phyloP scores from a whole-genome alignment of 805 yeast species.

The Kuraishia ogatae region DNA sequence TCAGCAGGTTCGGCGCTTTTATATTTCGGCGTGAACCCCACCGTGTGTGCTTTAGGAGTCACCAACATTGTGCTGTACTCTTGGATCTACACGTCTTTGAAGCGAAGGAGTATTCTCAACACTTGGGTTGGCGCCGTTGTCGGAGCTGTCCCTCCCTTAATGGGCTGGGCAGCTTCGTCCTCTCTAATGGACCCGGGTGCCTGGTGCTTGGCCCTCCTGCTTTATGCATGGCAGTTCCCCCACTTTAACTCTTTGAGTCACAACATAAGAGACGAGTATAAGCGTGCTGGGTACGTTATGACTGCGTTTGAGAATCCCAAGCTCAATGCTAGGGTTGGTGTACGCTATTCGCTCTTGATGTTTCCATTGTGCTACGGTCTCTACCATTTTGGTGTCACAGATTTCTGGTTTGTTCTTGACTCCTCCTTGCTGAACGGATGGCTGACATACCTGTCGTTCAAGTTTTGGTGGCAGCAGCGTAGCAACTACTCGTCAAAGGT shows the following conservation, averaged over 20 bases:
- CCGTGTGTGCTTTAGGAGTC: constrained; percentile 76
- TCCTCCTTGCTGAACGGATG: constrained; percentile 78
- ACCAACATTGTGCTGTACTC: constrained; percentile 76
- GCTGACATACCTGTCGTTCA: constrained; percentile 71
- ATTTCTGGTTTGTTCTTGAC: constrained; percentile 72
- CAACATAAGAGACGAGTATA: constrained; percentile 79
- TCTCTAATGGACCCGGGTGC: constrained; percentile 81
- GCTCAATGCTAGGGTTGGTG: constrained; percentile 86
- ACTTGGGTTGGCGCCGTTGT: constrained; percentile 99
- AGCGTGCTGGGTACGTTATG: constrained; percentile 95
- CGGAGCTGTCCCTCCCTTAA: constrained; percentile 95
- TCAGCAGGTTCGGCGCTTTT: constrained; percentile 59
- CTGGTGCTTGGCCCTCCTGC: constrained; percentile 83
- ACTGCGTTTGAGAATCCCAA: constrained; percentile 88
- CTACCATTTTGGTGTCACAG: constrained; percentile 73
- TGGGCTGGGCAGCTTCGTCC: constrained; percentile 98
- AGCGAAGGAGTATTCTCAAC: constrained; percentile 74
- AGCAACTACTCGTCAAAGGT: constrained; percentile 38
- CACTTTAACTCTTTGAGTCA: constrained; percentile 92
- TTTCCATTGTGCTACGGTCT: constrained; percentile 87
- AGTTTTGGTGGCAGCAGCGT: constrained; percentile 81
- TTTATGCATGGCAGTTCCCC: constrained; percentile 98
- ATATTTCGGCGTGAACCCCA: constrained; percentile 75
- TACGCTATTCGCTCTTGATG: constrained; percentile 86
- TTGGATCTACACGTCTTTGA: constrained; percentile 87